Conservation (phyloP, 2,329 filamentous ascomycete genomes). For the Cladophialophora yegresii region DNA sequence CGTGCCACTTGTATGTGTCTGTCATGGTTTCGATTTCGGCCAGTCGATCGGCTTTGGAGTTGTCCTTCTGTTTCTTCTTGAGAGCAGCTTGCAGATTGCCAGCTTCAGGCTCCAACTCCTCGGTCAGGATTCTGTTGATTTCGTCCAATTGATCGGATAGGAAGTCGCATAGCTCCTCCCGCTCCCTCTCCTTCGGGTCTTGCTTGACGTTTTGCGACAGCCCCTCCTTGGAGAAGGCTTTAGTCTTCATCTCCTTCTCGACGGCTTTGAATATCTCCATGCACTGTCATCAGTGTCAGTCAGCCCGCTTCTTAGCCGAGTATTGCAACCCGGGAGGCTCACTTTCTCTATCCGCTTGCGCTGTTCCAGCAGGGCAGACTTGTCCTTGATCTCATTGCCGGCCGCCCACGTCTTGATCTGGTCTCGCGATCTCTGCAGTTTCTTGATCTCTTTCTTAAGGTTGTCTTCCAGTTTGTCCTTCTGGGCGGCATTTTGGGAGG, state of each 20-base stretch:
- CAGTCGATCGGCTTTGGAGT: slow-evolving; percentile 80
- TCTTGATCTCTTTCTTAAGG: slow-evolving; percentile 99
- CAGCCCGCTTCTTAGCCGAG: not conserved
- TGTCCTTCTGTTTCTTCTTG: slow-evolving; percentile 93
- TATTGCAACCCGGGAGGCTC: slow-evolving; percentile 29
- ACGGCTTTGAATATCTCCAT: slow-evolving; percentile 99
- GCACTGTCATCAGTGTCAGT: slow-evolving; percentile 42
- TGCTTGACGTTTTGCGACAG: slow-evolving; percentile 87
- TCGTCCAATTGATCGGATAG: slow-evolving; percentile 85
- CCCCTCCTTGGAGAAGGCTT: slow-evolving; percentile 98
- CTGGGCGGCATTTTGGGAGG: slow-evolving; percentile 87
- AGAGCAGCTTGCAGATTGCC: slow-evolving; percentile 82
- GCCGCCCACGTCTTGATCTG: slow-evolving; percentile 99
- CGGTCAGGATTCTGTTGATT: slow-evolving; percentile 74
- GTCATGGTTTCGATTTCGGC: slow-evolving; percentile 79
- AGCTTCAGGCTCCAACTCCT: slow-evolving; percentile 85
- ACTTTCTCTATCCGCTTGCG: slow-evolving; percentile 97
- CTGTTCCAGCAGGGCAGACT: slow-evolving; percentile 89
- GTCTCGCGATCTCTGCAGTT: slow-evolving; percentile 92
- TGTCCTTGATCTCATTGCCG: slow-evolving; percentile 99
- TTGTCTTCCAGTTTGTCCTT: slow-evolving; percentile 98
- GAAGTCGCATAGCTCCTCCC: slow-evolving; percentile 84
- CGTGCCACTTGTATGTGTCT: slow-evolving; percentile 96
- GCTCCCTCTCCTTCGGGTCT: slow-evolving; percentile 97
- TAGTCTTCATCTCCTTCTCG: slow-evolving; percentile 99